Conservation (phyloP, 75 land plant species). For the Adiantum capillusveneris region DNA sequence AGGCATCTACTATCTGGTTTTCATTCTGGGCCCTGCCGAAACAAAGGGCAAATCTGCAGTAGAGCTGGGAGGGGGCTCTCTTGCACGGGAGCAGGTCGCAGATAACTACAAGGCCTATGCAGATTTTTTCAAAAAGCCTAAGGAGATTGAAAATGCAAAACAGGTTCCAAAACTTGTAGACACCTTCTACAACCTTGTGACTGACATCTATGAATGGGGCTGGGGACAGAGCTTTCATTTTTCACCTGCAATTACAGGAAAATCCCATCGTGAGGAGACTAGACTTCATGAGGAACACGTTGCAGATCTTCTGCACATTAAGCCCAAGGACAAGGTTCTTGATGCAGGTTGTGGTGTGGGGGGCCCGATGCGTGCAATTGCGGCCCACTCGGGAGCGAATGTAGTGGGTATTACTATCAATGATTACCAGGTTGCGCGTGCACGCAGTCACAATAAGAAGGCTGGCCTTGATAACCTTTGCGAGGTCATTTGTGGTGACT, state of each 20-base stretch:
- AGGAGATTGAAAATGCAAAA: slow-evolving; percentile 58
- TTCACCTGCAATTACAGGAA: slow-evolving; percentile 65
- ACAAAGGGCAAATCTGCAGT: slow-evolving; percentile 60
- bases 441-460: slow-evolving; percentile 71
- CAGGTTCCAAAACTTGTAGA: slow-evolving; percentile 85
- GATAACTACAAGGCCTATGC: slow-evolving; percentile 80
- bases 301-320: slow-evolving; percentile 58
- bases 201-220: slow-evolving; percentile 97
- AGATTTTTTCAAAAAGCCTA: slow-evolving; percentile 77
- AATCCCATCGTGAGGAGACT: slow-evolving; percentile 72
- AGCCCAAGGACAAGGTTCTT: slow-evolving; percentile 48
- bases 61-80: slow-evolving; percentile 60
- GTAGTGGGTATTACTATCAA: slow-evolving; percentile 91
- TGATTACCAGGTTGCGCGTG: slow-evolving; percentile 85
- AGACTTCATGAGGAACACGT: slow-evolving; percentile 80
- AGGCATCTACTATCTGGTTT: slow-evolving; percentile 49
- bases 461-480: slow-evolving; percentile 74
- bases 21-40: slow-evolving; percentile 60
- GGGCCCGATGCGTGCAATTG: slow-evolving; percentile 91
- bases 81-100: slow-evolving; percentile 53
- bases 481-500: slow-evolving; percentile 91
- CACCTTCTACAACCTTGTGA: slow-evolving; percentile 92
- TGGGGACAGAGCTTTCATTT: slow-evolving; percentile 99
- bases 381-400: slow-evolving; percentile 59
- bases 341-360: slow-evolving; percentile 95